These are phyloP conservation scores for Boletus rufocinnamomeus DNA, from an alignment of 768 basidiomycete genomes.

Conservation along the genomic window DNA sequence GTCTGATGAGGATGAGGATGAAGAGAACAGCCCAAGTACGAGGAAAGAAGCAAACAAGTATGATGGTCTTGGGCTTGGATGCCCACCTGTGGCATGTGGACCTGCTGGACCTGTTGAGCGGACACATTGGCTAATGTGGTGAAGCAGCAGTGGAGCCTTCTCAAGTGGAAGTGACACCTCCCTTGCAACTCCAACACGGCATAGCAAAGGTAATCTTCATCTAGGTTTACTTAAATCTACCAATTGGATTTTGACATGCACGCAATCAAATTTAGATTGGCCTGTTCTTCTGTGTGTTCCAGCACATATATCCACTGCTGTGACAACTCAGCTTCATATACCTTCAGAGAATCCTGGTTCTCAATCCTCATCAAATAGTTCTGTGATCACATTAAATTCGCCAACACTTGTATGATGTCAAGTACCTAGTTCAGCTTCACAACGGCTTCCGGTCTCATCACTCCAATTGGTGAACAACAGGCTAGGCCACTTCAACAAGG, in stretches of 20 bases:
- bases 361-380: conserved; percentile 57
- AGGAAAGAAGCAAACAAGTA: conserved; percentile 55
- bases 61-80: conserved; percentile 65
- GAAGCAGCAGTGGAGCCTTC: conserved; percentile 81
- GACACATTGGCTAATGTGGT: conserved; percentile 65
- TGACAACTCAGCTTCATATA: conserved; percentile 39
- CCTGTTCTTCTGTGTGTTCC: conserved; percentile 52
- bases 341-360: conserved; percentile 53
- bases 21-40: conserved; percentile 62
- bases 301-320: conserved; percentile 49
- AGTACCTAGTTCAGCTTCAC: conserved; percentile 28
- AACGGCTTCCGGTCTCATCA: conserved; percentile 24
- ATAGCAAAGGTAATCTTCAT: conserved; percentile 48
- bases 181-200: conserved; percentile 63
- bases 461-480: conserved; percentile 46
- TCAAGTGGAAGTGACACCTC: conserved; percentile 73
- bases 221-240: conserved; percentile 36
- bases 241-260: conserved; percentile 1
- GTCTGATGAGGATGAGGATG: conserved; percentile 65
- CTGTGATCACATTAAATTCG: conserved; percentile 46
- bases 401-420: conserved; percentile 44
- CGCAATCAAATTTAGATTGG: conserved; percentile 46
- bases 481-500: conserved; percentile 71
- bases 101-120: conserved; percentile 41
- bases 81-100: conserved; percentile 41